Percentiles rank a stretch among this genome's conserved stretches.
Evolutionary conservation across 2,329 filamentous ascomycete species (phyloP).

Genomic region (Diaporthe sp.): DNA sequence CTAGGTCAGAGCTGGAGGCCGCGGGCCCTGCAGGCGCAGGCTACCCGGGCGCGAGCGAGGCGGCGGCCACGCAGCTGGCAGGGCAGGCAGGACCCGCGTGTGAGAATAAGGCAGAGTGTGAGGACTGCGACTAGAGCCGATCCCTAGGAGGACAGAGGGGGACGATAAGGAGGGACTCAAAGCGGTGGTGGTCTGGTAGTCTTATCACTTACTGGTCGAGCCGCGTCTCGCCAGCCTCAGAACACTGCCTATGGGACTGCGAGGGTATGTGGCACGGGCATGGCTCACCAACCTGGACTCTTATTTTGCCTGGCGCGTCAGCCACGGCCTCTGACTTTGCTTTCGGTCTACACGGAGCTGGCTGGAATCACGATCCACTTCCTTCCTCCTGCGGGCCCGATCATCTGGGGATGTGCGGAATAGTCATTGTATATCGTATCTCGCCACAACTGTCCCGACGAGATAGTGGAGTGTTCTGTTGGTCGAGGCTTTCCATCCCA

Average conservation of each 20-base stretch:
- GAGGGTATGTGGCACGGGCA: not conserved
- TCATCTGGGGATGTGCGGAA: slow-evolving; percentile 4
- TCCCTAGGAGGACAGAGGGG: not conserved
- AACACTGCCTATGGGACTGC: too few relatives aligned
- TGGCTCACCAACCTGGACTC: too few relatives aligned
- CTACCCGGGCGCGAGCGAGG: slow-evolving; percentile 37
- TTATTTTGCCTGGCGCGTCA: too few relatives aligned
- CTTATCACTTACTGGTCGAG: not conserved
- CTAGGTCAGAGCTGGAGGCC: slow-evolving; percentile 30
- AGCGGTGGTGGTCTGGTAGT: not conserved
- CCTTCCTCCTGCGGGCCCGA: not conserved
- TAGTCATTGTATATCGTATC: slow-evolving; percentile 35
- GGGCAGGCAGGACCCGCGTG: not conserved
- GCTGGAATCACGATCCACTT: not conserved
- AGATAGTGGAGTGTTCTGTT: slow-evolving; percentile 12
- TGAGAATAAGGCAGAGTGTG: slow-evolving; percentile 34
- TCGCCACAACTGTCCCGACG: slow-evolving; percentile 19
- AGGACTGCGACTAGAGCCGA: slow-evolving; percentile 35
- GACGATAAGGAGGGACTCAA: not conserved
- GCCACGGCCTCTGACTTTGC: not conserved
- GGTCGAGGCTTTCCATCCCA: slow-evolving; percentile 17
- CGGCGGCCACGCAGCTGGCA: slow-evolving; percentile 24
- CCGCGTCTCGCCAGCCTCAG: too few relatives aligned
- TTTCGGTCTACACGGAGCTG: not conserved
- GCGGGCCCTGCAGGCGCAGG: slow-evolving; percentile 37